phyloP scores from a whole-genome alignment of 1,284 basidiomycete genomes.

The Cryptococcus sp. region DNA sequence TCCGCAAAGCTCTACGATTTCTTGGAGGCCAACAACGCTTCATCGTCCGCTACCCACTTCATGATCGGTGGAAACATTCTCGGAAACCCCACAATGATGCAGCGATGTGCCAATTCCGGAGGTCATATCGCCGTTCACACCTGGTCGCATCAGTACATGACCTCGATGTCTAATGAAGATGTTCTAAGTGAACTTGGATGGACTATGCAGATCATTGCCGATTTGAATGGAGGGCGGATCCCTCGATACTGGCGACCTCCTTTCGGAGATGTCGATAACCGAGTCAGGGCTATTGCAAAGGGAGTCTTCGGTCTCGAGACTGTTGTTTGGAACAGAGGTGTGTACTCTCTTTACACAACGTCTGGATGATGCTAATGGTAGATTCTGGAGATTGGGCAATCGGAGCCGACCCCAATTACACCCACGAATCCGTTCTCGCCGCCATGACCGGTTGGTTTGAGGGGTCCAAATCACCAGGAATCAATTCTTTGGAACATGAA shows the following conservation, averaged over 20 bases:
- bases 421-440: slow-evolving; percentile 20
- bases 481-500: slow-evolving; percentile 41
- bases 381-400: slow-evolving; percentile 48
- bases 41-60: slow-evolving; percentile 54
- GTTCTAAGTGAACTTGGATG: slow-evolving; percentile 55
- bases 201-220: slow-evolving; percentile 47
- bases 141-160: slow-evolving; percentile 52
- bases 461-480: slow-evolving; percentile 30
- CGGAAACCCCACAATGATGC: slow-evolving; percentile 23
- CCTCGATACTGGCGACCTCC: slow-evolving; percentile 49
- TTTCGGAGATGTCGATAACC: slow-evolving; percentile 52
- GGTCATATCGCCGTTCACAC: slow-evolving; percentile 51
- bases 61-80: slow-evolving; percentile 52
- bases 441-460: slow-evolving; percentile 24
- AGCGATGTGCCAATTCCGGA: slow-evolving; percentile 26
- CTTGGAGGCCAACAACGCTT: slow-evolving; percentile 51
- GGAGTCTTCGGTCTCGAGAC: slow-evolving; percentile 47
- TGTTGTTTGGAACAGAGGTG: slow-evolving; percentile 44
- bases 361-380: background rate
- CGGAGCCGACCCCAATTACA: slow-evolving; percentile 26
- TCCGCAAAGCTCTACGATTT: slow-evolving; percentile 53
- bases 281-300: slow-evolving; percentile 53
- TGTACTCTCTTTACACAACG: background rate
- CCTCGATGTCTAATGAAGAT: slow-evolving; percentile 55
- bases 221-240: slow-evolving; percentile 42